Evolutionary conservation across 192 early-diverging fungal genomes (phyloP).

Genomic region (Rhizophagus clarus): DNA sequence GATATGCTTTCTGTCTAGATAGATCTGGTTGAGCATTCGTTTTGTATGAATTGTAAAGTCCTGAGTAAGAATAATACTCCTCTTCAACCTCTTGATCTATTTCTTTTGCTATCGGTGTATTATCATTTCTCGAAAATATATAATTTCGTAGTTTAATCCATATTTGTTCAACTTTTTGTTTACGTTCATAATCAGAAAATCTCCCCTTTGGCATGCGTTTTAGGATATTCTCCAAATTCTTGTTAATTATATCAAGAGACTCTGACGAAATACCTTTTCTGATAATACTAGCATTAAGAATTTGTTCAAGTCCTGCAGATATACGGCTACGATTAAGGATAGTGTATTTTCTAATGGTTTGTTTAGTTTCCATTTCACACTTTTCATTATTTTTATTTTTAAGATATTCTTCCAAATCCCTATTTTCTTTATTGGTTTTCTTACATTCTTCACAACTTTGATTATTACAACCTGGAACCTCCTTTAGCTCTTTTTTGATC

Average conservation of each 20-base stretch:
- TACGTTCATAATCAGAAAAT: background rate
- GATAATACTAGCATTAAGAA: conserved; percentile 5
- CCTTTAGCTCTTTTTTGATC: background rate
- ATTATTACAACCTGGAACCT: background rate
- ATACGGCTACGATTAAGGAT: background rate
- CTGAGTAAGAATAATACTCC: too few species aligned
- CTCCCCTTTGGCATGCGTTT: background rate
- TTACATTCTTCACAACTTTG: background rate
- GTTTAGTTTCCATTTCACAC: too few species aligned
- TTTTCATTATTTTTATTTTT: conserved; percentile 4
- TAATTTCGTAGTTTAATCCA: too few species aligned
- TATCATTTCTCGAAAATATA: too few species aligned
- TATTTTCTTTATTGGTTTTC: background rate
- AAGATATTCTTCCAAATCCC: background rate
- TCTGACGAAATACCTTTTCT: background rate
- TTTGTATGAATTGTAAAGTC: too few species aligned
- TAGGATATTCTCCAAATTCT: too few species aligned
- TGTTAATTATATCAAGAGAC: conserved; percentile 6
- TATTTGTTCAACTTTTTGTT: too few species aligned
- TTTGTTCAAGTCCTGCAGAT: conserved; percentile 1
- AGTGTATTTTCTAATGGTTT: conserved; percentile 7
- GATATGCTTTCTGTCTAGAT: too few species aligned
- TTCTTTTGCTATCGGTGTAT: too few species aligned
- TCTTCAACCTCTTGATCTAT: too few species aligned
- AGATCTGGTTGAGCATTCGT: too few species aligned